Conservation (phyloP, 192 early-diverging fungal genomes). For the Linnemannia elongata region DNA sequence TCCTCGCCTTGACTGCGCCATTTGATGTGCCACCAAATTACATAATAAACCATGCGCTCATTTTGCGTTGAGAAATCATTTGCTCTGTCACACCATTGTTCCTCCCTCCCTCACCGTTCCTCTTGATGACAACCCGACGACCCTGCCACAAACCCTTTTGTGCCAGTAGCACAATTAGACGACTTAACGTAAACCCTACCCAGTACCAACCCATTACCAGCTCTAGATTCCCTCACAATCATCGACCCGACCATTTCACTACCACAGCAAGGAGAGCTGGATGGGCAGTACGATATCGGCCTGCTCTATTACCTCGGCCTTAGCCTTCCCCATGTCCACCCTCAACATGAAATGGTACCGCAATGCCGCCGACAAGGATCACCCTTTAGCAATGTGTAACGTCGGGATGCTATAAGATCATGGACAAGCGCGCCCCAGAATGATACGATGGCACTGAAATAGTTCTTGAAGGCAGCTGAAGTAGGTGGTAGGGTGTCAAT, state of each 20-base stretch:
- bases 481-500: background rate
- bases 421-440: background rate
- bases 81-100: too few species aligned
- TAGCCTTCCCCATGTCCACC: background rate
- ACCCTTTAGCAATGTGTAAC: background rate
- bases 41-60: too few species aligned
- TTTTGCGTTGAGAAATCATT: too few species aligned
- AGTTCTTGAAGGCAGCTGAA: background rate
- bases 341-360: background rate
- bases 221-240: background rate
- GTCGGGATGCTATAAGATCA: background rate
- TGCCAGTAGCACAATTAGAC: too few species aligned
- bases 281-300: background rate
- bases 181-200: background rate
- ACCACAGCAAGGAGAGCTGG: background rate
- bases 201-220: background rate
- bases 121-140: too few species aligned
- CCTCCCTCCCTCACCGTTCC: too few species aligned
- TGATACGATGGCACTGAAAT: background rate
- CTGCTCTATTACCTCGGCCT: background rate
- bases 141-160: too few species aligned
- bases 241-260: background rate
- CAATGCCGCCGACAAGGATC: background rate
- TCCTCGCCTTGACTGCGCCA: too few species aligned
- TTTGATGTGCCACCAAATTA: too few species aligned